Evolutionary conservation across 305 asterid genomes (phyloP).

Genomic region (Fraxinus albicans): DNA sequence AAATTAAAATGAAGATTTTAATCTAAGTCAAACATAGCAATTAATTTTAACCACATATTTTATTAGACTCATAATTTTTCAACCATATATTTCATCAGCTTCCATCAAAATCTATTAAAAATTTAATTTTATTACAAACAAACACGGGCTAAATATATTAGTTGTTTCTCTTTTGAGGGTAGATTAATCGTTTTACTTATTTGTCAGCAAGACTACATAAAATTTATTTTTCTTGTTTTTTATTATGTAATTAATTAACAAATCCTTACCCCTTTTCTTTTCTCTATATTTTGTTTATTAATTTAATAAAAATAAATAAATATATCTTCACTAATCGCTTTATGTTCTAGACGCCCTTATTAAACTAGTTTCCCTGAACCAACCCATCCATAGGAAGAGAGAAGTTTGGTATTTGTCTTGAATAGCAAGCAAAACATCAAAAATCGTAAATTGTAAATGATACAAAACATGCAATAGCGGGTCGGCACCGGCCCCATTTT

Average conservation of each 20-base stretch:
- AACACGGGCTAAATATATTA: no score
- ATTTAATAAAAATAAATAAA: no score
- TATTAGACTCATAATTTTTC: no score
- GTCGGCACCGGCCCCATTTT: conserved; percentile 41
- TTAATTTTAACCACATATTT: no score
- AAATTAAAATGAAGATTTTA: no score
- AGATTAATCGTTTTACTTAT: neutral
- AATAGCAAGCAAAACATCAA: neutral
- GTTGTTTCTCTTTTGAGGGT: neutral
- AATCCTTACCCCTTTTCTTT: neutral
- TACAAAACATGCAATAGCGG: neutral
- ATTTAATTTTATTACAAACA: neutral
- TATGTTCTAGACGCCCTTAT: no score
- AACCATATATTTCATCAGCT: neutral
- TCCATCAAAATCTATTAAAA: neutral
- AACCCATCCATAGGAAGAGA: neutral
- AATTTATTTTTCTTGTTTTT: neutral
- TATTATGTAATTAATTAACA: no score
- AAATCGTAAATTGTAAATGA: neutral
- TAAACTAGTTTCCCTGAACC: neutral
- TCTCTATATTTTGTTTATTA: neutral
- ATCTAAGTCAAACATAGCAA: no score
- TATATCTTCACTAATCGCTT: no score
- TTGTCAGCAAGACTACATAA: neutral
- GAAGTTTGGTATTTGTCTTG: neutral